These are phyloP conservation scores for Pseudocercospora eumusae DNA, from an alignment of 2,329 filamentous ascomycete species.

Conservation along the genomic window DNA sequence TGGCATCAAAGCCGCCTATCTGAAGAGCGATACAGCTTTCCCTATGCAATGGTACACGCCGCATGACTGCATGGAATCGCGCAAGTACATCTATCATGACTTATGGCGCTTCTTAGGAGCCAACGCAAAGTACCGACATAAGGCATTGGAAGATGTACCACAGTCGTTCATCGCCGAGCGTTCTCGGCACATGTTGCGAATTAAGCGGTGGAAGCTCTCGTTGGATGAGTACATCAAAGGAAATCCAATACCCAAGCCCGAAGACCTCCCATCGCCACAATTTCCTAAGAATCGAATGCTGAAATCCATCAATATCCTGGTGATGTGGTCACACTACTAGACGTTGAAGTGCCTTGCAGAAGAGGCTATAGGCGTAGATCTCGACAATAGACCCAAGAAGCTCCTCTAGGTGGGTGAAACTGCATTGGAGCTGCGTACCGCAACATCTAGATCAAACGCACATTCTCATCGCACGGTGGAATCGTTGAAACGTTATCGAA, in stretches of 20 bases:
- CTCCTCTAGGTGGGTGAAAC: background rate
- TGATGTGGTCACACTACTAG: conserved; percentile 8
- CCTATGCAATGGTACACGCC: background rate
- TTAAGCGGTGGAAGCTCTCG: background rate
- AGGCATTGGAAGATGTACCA: background rate
- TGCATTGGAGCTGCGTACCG: background rate
- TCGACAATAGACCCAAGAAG: conserved; percentile 2
- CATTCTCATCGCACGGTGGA: conserved; percentile 6
- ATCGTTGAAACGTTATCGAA: background rate
- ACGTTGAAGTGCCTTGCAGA: background rate
- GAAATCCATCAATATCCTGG: background rate
- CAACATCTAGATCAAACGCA: background rate
- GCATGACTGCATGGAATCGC: conserved; percentile 5
- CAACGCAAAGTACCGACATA: background rate
- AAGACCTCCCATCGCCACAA: background rate
- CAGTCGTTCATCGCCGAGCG: background rate
- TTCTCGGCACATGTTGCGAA: background rate
- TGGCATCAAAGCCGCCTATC: background rate
- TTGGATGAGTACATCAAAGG: background rate
- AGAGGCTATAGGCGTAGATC: background rate
- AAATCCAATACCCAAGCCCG: background rate
- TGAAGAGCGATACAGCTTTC: background rate
- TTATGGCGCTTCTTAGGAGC: conserved; percentile 5
- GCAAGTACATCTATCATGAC: conserved; percentile 9
- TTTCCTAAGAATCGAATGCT: background rate